Conservation (phyloP, 2,329 filamentous ascomycete genomes). For the Zymoseptoria crescenta region DNA sequence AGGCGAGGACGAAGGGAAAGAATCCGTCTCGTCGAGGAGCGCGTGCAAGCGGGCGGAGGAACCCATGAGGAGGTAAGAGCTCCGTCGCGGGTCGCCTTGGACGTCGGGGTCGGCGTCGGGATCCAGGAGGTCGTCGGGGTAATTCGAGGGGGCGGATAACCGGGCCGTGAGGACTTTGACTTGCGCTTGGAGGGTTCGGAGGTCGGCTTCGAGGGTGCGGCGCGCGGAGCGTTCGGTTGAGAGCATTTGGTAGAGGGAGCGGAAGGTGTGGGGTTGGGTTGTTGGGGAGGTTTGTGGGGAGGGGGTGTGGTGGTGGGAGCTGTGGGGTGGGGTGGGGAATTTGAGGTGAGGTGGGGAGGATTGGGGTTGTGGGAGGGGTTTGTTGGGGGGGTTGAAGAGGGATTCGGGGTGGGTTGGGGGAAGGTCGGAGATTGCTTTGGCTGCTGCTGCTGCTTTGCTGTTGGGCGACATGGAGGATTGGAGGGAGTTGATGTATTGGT, state of each 20-base stretch:
- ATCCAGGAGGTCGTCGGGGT: conserved; percentile 12
- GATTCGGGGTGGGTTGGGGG: conserved; percentile 1
- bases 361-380: conserved; percentile 2
- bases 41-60: conserved; percentile 21
- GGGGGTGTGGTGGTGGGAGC: background rate
- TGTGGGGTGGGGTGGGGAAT: background rate
- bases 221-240: conserved; percentile 31
- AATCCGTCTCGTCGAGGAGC: conserved; percentile 22
- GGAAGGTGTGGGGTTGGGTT: conserved; percentile 23
- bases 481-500: conserved; percentile 15
- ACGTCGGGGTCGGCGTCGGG: conserved; percentile 16
- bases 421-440: background rate
- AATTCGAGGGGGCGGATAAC: conserved; percentile 14
- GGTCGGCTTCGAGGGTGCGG: conserved; percentile 27
- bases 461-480: conserved; percentile 16
- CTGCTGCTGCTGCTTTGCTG: too few relatives aligned
- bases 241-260: conserved; percentile 32
- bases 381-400: conserved; percentile 3
- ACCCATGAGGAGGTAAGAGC: conserved; percentile 20
- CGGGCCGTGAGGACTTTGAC: conserved; percentile 27
- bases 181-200: conserved; percentile 23
- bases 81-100: conserved; percentile 5
- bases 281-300: background rate
- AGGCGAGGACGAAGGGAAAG: conserved; percentile 6
- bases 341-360: background rate